These are phyloP conservation scores for Neurospora sp. DNA, from an alignment of 495 filamentous ascomycete species.

Conservation along the genomic window DNA sequence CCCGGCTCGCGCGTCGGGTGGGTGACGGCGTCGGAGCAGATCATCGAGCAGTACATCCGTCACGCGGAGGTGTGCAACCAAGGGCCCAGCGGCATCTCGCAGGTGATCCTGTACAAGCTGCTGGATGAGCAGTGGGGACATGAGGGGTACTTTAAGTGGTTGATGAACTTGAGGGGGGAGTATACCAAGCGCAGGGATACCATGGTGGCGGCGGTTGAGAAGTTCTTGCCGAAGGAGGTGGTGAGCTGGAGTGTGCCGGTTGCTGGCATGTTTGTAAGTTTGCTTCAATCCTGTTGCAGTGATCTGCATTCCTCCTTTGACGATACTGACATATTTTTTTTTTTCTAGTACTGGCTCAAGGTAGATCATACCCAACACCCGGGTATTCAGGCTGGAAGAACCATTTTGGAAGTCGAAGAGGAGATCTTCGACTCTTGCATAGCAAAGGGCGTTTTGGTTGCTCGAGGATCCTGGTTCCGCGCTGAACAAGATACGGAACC, in stretches of 20 bases:
- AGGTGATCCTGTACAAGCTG: slow-evolving; percentile 77
- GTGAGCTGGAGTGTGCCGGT: slow-evolving; percentile 73
- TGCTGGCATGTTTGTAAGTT: slow-evolving; percentile 94
- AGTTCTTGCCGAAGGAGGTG: slow-evolving; percentile 62
- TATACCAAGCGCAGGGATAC: slow-evolving; percentile 72
- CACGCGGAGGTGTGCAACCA: slow-evolving; percentile 74
- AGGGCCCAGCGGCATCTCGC: slow-evolving; percentile 71
- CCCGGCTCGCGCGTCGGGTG: slow-evolving; percentile 69
- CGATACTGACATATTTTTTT: not conserved
- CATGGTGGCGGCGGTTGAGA: slow-evolving; percentile 75
- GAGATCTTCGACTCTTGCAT: slow-evolving; percentile 70
- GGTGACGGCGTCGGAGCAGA: slow-evolving; percentile 72
- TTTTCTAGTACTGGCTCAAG: slow-evolving; percentile 65
- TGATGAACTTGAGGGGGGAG: slow-evolving; percentile 71
- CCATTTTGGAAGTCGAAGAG: slow-evolving; percentile 65
- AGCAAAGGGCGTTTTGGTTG: slow-evolving; percentile 60
- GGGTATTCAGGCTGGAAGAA: slow-evolving; percentile 36
- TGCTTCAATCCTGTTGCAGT: not conserved
- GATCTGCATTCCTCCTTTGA: not conserved
- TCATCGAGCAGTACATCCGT: slow-evolving; percentile 67
- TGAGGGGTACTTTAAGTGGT: slow-evolving; percentile 80
- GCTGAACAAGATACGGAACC: slow-evolving; percentile 41
- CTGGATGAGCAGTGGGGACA: slow-evolving; percentile 94
- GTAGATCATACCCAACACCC: slow-evolving; percentile 71
- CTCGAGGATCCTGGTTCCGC: slow-evolving; percentile 81